These are phyloP conservation scores for Rhizopus delemar DNA, from an alignment of 371 early-diverging fungal species.

Conservation along the genomic window DNA sequence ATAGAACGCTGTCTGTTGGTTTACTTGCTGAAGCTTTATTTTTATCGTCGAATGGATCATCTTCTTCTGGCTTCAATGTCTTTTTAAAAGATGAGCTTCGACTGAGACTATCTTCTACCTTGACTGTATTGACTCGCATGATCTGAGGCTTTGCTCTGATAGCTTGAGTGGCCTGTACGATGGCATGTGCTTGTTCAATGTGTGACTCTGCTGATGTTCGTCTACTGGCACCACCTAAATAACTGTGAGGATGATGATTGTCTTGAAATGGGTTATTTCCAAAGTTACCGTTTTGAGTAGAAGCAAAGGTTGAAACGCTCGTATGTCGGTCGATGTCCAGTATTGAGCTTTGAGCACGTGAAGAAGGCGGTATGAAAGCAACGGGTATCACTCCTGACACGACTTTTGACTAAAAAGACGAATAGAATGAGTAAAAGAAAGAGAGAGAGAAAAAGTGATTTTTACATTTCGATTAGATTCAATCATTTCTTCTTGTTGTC, in stretches of 20 bases:
- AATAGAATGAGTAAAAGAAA: background rate
- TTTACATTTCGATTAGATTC: constrained; percentile 5
- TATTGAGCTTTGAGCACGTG: constrained; percentile 10
- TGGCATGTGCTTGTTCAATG: constrained; percentile 19
- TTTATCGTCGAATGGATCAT: constrained; percentile 45
- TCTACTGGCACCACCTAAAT: constrained; percentile 12
- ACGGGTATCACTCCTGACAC: constrained; percentile 53
- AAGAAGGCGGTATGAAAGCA: constrained; percentile 39
- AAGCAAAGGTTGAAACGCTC: constrained; percentile 1
- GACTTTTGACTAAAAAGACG: constrained; percentile 7
- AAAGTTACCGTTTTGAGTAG: background rate
- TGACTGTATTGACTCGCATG: constrained; percentile 50
- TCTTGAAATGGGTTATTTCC: background rate
- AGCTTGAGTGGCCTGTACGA: constrained; percentile 42
- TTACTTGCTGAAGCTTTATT: constrained; percentile 18
- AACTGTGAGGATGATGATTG: constrained; percentile 9
- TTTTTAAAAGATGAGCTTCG: constrained; percentile 36
- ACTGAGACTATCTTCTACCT: constrained; percentile 19
- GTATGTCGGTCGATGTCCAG: background rate
- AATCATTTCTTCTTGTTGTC: constrained; percentile 15
- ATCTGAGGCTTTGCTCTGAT: constrained; percentile 47
- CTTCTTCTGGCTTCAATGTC: constrained; percentile 18
- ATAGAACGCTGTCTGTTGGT: constrained; percentile 40
- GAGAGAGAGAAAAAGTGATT: background rate
- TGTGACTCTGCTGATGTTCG: constrained; percentile 32